Evolutionary conservation across 2,329 filamentous ascomycete species (phyloP).

Genomic region (Epichloe hybrida): DNA sequence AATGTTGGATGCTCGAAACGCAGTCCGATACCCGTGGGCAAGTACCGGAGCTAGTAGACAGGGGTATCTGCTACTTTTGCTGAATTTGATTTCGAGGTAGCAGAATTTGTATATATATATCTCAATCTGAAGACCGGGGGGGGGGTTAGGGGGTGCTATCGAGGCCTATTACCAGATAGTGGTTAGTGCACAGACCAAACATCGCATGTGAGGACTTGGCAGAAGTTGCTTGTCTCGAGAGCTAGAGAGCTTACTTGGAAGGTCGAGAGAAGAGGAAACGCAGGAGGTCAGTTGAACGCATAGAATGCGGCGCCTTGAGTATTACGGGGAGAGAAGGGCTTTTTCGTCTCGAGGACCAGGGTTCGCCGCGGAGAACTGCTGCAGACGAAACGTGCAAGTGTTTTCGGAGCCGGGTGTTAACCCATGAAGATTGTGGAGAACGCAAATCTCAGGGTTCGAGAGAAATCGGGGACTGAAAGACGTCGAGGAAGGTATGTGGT

Average conservation of each 20-base stretch:
- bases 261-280: slow-evolving; percentile 81
- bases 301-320: slow-evolving; percentile 37
- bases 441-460: no score
- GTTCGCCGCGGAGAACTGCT: slow-evolving; percentile 1
- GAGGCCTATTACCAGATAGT: slow-evolving; percentile 28
- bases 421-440: not conserved
- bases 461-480: not conserved
- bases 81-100: not conserved
- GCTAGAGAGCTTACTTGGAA: slow-evolving; percentile 56
- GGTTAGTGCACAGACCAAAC: not conserved
- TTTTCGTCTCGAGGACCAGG: not conserved
- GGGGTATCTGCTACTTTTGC: slow-evolving; percentile 9
- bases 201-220: not conserved
- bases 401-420: not conserved
- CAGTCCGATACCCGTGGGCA: slow-evolving; percentile 68
- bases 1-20: slow-evolving; percentile 64
- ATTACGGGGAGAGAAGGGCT: not conserved
- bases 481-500: not conserved
- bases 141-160: slow-evolving; percentile 38
- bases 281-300: slow-evolving; percentile 83
- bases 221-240: not conserved
- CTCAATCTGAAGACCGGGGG: not conserved
- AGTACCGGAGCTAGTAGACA: slow-evolving; percentile 67
- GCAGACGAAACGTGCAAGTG: not conserved
- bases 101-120: not conserved